phyloP scores from a whole-genome alignment of 2,329 filamentous ascomycete genomes.

The Aspergillus sp. region DNA sequence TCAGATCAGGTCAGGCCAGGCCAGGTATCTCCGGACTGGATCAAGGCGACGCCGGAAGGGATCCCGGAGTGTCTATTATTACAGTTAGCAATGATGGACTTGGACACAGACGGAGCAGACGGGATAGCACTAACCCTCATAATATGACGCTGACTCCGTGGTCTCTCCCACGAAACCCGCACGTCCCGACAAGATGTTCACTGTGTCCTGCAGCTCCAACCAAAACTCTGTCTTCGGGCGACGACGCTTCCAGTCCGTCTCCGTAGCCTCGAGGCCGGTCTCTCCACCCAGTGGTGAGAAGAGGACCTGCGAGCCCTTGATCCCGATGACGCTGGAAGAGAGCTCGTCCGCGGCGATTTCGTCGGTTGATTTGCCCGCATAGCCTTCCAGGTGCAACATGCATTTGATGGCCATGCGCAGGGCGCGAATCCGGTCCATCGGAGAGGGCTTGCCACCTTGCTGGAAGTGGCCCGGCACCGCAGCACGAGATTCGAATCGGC shows the following conservation, averaged over 20 bases:
- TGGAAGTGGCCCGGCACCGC: constrained; percentile 91
- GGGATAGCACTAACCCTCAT: constrained; percentile 16
- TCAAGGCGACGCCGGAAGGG: background rate
- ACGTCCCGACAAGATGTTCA: constrained; percentile 75
- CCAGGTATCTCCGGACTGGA: no score
- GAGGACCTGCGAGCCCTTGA: constrained; percentile 81
- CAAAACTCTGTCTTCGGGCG: constrained; percentile 80
- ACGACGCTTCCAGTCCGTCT: constrained; percentile 89
- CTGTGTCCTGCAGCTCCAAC: constrained; percentile 68
- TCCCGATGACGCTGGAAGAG: constrained; percentile 77
- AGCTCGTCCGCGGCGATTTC: constrained; percentile 65
- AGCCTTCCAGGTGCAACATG: constrained; percentile 81
- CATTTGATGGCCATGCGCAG: constrained; percentile 89
- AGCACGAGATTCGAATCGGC: constrained; percentile 84
- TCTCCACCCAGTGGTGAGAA: constrained; percentile 64
- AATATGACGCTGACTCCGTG: constrained; percentile 20
- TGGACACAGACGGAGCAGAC: no score
- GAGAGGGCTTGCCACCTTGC: constrained; percentile 83
- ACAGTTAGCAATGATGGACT: background rate
- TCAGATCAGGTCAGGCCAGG: background rate
- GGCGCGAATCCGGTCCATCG: constrained; percentile 92
- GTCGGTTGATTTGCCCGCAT: constrained; percentile 55
- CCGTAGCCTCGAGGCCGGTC: constrained; percentile 64
- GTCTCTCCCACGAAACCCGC: constrained; percentile 31
- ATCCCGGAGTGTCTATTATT: background rate